These are phyloP conservation scores for Psidium friedrichsthalianum DNA, from an alignment of 345 rosid species.

Conservation along the genomic window DNA sequence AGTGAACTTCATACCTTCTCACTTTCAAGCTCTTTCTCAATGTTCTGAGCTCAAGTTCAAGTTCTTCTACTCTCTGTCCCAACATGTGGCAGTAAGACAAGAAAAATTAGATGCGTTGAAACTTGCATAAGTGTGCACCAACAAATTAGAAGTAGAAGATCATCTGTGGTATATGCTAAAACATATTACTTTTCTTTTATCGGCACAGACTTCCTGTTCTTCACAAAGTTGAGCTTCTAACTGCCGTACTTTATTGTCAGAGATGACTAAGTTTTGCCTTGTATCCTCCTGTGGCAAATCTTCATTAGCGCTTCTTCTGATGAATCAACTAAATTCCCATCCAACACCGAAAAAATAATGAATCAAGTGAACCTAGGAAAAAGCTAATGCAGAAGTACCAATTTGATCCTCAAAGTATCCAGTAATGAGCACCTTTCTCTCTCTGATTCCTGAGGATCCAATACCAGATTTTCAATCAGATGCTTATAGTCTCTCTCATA, in stretches of 20 bases:
- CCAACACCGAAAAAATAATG: not conserved
- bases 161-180: not conserved
- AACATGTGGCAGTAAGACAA: not conserved
- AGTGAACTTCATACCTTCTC: constrained; percentile 63
- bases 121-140: not conserved
- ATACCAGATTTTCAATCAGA: constrained; percentile 1
- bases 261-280: constrained; percentile 66
- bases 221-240: constrained; percentile 75
- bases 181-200: constrained; percentile 48
- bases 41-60: constrained; percentile 48
- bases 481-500: not conserved
- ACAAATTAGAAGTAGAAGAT: not conserved
- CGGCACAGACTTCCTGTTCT: constrained; percentile 53
- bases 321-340: not conserved
- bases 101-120: not conserved
- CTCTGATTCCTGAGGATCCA: constrained; percentile 53
- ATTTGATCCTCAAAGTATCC: constrained; percentile 65
- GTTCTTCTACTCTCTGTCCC: constrained; percentile 78
- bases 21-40: constrained; percentile 57
- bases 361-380: not conserved
- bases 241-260: constrained; percentile 86
- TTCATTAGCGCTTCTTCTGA: not conserved
- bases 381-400: constrained; percentile 31
- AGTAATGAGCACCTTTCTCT: constrained; percentile 66
- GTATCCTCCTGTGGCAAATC: constrained; percentile 59